A percentile compares a stretch with the other conserved stretches of the same genome.
Evolutionary conservation across 2,329 filamentous ascomycete species (phyloP).

Genomic region (Fusarium zealandicum): DNA sequence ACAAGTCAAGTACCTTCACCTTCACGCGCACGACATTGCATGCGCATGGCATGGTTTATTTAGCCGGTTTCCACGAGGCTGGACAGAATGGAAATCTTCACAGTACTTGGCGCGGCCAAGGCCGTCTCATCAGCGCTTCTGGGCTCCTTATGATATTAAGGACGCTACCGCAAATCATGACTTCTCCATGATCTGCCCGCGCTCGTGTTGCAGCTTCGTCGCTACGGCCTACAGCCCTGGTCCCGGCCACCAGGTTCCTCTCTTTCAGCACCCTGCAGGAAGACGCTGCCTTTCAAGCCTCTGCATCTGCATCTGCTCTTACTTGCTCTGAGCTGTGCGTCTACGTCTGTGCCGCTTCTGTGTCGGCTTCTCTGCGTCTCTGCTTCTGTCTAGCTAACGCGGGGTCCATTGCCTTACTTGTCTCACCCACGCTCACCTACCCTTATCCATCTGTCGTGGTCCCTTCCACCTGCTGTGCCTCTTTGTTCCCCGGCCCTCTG

Average conservation of each 20-base stretch:
- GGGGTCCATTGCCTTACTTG: constrained; percentile 10
- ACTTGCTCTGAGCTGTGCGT: not conserved
- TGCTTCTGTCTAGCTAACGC: constrained; percentile 10
- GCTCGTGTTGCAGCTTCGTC: constrained; percentile 28
- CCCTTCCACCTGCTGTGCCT: constrained; percentile 23
- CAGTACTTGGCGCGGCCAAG: constrained; percentile 2
- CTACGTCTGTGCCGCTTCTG: constrained; percentile 13
- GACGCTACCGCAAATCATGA: constrained; percentile 18
- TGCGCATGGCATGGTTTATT: constrained; percentile 21
- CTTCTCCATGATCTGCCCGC: constrained; percentile 19
- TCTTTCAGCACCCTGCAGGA: constrained; percentile 21
- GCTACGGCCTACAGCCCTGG: constrained; percentile 31
- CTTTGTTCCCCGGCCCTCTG: constrained; percentile 24
- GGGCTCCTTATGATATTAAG: constrained; percentile 8
- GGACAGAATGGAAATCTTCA: constrained; percentile 1
- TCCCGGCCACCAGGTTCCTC: constrained; percentile 28
- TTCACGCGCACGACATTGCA: constrained; percentile 26
- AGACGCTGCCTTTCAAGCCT: too few relatives aligned
- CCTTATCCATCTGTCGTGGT: constrained; percentile 15
- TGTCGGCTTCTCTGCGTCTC: constrained; percentile 13
- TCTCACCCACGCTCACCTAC: constrained; percentile 1
- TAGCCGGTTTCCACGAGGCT: constrained; percentile 18
- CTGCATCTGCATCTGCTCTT: constrained; percentile 9
- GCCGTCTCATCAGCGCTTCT: constrained; percentile 22
- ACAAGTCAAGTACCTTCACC: constrained; percentile 30